Conservation (phyloP, 768 basidiomycete genomes). For the Podaxis mareebaensis region DNA sequence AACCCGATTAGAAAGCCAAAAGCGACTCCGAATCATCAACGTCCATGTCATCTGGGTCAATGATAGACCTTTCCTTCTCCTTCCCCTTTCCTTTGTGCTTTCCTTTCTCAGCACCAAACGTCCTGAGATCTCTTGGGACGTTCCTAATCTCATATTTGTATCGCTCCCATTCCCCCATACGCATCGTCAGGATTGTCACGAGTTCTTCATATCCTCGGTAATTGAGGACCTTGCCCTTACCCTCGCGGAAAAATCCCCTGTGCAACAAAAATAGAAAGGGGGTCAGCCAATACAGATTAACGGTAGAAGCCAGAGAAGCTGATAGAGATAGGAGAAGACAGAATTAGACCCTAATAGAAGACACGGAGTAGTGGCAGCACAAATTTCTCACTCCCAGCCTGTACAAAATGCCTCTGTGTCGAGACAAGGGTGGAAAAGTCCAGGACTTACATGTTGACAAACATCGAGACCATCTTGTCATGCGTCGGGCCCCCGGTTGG, state of each 20-base stretch:
- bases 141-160: not conserved
- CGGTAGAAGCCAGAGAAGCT: not conserved
- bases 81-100: not conserved
- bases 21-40: not conserved
- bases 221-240: conserved; percentile 1
- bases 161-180: conserved; percentile 2
- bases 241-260: conserved; percentile 3
- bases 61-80: not conserved
- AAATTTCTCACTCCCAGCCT: not conserved
- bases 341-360: not conserved
- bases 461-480: not conserved
- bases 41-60: not conserved
- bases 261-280: not conserved
- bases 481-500: not conserved
- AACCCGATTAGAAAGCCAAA: not conserved
- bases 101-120: not conserved
- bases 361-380: not conserved
- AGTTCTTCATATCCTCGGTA: conserved; percentile 6
- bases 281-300: not conserved
- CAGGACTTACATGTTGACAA: not conserved
- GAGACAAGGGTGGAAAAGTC: not conserved
- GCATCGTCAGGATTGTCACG: not conserved
- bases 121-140: not conserved
- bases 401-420: not conserved
- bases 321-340: not conserved